These are phyloP conservation scores for Nyctanthes arbortristis DNA, from an alignment of 257 asterid species.

Conservation along the genomic window DNA sequence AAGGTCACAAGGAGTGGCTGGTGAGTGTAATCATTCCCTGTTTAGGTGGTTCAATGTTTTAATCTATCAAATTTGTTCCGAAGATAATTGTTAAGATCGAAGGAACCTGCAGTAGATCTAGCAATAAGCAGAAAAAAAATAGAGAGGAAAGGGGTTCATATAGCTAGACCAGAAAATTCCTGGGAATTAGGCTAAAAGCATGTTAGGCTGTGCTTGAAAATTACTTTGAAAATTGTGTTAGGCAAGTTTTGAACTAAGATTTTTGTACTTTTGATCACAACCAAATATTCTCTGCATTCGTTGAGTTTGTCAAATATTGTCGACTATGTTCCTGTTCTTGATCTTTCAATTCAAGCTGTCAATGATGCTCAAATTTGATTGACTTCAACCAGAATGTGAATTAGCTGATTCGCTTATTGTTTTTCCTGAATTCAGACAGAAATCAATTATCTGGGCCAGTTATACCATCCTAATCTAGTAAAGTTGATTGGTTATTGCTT, in stretches of 20 bases:
- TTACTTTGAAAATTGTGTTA: background rate
- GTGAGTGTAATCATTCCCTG: constrained; percentile 37
- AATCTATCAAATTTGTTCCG: background rate
- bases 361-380: background rate
- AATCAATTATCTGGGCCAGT: constrained; percentile 61
- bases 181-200: background rate
- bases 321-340: background rate
- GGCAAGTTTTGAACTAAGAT: background rate
- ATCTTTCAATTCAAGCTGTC: background rate
- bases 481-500: constrained; percentile 65
- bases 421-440: constrained; percentile 43
- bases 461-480: constrained; percentile 68
- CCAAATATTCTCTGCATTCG: background rate
- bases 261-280: background rate
- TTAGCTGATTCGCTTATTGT: background rate
- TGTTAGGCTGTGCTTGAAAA: background rate
- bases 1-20: constrained; percentile 92
- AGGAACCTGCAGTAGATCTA: background rate
- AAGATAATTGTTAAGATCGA: background rate
- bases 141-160: background rate
- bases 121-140: background rate
- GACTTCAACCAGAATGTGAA: background rate
- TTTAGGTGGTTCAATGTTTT: background rate
- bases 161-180: no score
- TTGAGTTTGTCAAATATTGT: background rate